Evolutionary conservation across 2,329 filamentous ascomycete species (phyloP).

Genomic region (Claviceps arundinis): DNA sequence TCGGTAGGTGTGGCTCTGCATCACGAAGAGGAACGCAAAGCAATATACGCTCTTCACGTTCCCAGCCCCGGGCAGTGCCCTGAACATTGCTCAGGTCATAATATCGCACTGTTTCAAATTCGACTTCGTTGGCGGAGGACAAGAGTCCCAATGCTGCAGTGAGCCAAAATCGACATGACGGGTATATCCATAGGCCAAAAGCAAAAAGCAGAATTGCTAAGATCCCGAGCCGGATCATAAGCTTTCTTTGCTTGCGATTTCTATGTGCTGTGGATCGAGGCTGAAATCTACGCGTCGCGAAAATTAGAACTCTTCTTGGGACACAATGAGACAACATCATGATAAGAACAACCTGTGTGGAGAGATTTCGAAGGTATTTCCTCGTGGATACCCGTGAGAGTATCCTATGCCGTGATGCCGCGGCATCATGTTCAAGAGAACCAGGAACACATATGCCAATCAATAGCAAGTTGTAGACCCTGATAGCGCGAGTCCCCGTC

Average conservation of each 20-base stretch:
- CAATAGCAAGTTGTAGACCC: background rate
- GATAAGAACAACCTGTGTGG: slow-evolving; percentile 55
- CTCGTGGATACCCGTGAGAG: slow-evolving; percentile 70
- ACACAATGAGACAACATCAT: background rate
- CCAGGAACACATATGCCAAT: slow-evolving; percentile 16
- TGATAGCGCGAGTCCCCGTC: background rate
- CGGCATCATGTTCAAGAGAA: slow-evolving; percentile 59
- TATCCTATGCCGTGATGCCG: slow-evolving; percentile 65
- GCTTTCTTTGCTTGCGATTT: slow-evolving; percentile 57
- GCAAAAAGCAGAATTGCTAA: slow-evolving; percentile 45
- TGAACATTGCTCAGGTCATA: slow-evolving; percentile 89
- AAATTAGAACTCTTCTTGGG: background rate
- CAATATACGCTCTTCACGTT: slow-evolving; percentile 86
- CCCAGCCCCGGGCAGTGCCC: slow-evolving; percentile 87
- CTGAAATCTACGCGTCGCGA: slow-evolving; percentile 43
- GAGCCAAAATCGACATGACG: slow-evolving; percentile 48
- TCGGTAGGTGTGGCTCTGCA: slow-evolving; percentile 77
- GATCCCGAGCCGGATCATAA: slow-evolving; percentile 55
- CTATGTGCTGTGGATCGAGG: slow-evolving; percentile 63
- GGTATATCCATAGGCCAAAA: slow-evolving; percentile 64
- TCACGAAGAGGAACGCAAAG: slow-evolving; percentile 91
- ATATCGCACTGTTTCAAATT: slow-evolving; percentile 91
- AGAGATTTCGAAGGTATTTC: slow-evolving; percentile 72
- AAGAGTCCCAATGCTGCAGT: slow-evolving; percentile 58
- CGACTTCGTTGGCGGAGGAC: slow-evolving; percentile 52